phyloP scores from a whole-genome alignment of 495 filamentous ascomycete species.

The Lophium mytilinum region DNA sequence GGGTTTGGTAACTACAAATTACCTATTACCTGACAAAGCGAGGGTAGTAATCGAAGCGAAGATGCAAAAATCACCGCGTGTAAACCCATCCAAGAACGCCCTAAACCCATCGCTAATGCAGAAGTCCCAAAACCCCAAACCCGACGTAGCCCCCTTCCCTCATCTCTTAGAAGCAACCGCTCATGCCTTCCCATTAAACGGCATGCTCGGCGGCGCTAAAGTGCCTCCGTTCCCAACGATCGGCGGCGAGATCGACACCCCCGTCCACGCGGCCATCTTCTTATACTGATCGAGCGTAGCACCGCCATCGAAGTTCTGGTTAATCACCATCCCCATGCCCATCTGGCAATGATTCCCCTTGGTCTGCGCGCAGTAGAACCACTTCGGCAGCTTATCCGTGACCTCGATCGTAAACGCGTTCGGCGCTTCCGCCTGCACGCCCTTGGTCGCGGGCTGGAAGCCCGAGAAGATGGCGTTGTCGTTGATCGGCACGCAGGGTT shows the following conservation, averaged over 20 bases:
- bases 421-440: slow-evolving; percentile 3
- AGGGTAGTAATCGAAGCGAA: too few relatives aligned
- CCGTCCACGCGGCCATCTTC: slow-evolving; percentile 1
- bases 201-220: too few relatives aligned
- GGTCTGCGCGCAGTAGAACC: slow-evolving; percentile 25
- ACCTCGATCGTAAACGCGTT: slow-evolving; percentile 20
- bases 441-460: slow-evolving; percentile 15
- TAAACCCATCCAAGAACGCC: too few relatives aligned
- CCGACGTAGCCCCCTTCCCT: too few relatives aligned
- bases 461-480: slow-evolving; percentile 18
- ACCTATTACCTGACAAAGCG: too few relatives aligned
- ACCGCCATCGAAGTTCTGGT: slow-evolving; percentile 22
- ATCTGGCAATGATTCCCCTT: slow-evolving; percentile 22
- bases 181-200: too few relatives aligned
- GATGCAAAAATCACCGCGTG: too few relatives aligned
- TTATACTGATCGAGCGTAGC: slow-evolving; percentile 22
- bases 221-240: background rate
- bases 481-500: slow-evolving; percentile 21
- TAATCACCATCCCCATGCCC: slow-evolving; percentile 24
- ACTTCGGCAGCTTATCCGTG: slow-evolving; percentile 16
- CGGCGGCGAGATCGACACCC: slow-evolving; percentile 1
- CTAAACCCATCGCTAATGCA: too few relatives aligned
- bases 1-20: too few relatives aligned
- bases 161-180: too few relatives aligned
- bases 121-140: too few relatives aligned